Evolutionary conservation across 2,329 filamentous ascomycete genomes (phyloP).

Genomic region (Pyrenochaeta sp.): DNA sequence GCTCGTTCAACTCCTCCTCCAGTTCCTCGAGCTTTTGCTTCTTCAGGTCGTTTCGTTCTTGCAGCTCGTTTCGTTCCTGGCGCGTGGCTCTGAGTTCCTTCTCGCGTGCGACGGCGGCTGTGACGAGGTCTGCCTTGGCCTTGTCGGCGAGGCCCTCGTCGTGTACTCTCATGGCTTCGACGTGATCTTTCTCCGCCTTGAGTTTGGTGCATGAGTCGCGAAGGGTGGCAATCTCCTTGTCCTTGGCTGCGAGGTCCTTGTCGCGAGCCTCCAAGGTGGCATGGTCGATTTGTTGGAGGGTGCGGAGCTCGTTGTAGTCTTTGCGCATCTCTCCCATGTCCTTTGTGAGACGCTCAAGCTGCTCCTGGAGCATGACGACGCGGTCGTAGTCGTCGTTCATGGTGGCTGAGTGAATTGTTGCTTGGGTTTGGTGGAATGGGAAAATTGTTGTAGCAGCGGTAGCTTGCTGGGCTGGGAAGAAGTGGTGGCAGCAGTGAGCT

Average conservation of each 20-base stretch:
- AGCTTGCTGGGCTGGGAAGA: no score
- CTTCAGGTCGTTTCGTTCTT: conserved; percentile 19
- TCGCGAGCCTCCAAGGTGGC: neutral
- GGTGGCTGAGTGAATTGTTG: neutral
- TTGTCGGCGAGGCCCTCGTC: conserved; percentile 4
- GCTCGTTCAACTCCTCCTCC: conserved; percentile 5
- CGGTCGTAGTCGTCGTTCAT: conserved; percentile 3
- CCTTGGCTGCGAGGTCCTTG: neutral
- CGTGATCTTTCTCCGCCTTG: conserved; percentile 4
- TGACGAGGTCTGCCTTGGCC: conserved; percentile 13
- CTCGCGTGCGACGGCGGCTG: neutral
- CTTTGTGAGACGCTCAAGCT: neutral
- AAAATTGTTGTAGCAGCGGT: no score
- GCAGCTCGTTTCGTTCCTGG: conserved; percentile 10
- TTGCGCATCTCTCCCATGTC: neutral
- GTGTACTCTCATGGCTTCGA: conserved; percentile 1
- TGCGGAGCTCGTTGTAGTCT: neutral
- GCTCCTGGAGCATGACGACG: conserved; percentile 1
- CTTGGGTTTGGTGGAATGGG: neutral
- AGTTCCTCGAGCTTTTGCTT: conserved; percentile 17
- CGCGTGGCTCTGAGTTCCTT: conserved; percentile 4
- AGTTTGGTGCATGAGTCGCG: neutral
- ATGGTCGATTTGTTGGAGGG: neutral
- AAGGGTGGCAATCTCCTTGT: neutral
- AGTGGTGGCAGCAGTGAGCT: no score